These are phyloP conservation scores for Rhododendron vialii DNA, from an alignment of 148 eudicot genomes.

Conservation along the genomic window DNA sequence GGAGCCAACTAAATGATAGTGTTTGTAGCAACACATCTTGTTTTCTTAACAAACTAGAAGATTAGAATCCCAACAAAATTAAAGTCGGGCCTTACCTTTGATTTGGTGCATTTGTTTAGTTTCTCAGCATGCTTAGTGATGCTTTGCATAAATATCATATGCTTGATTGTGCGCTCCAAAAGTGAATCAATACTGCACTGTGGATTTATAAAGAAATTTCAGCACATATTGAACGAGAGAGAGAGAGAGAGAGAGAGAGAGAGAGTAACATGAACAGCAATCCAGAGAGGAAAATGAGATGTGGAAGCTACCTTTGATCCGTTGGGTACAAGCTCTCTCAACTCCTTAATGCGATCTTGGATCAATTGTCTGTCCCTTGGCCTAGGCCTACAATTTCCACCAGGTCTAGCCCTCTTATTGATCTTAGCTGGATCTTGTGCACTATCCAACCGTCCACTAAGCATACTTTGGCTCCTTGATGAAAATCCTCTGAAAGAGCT, in stretches of 20 bases:
- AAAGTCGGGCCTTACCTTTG: constrained; percentile 43
- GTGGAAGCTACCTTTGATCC: constrained; percentile 69
- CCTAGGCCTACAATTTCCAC: constrained; percentile 79
- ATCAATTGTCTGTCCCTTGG: constrained; percentile 95
- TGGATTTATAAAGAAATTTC: constrained; percentile 15
- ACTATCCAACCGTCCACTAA: constrained; percentile 44
- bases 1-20: not conserved
- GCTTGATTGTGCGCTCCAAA: constrained; percentile 89
- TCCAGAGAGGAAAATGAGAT: not conserved
- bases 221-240: constrained; percentile 9
- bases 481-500: constrained; percentile 42
- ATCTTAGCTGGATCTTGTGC: constrained; percentile 39
- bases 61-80: not conserved
- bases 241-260: not conserved
- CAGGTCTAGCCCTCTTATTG: constrained; percentile 70
- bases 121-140: constrained; percentile 75
- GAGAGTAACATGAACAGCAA: not conserved
- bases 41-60: not conserved
- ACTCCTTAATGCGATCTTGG: constrained; percentile 89
- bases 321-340: constrained; percentile 79
- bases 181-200: constrained; percentile 98
- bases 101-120: constrained; percentile 47
- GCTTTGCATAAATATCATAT: constrained; percentile 79
- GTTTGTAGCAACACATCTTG: not conserved
- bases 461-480: constrained; percentile 37